These are phyloP conservation scores for Linderniella brevidens DNA, from an alignment of 257 asterid genomes.

Conservation along the genomic window DNA sequence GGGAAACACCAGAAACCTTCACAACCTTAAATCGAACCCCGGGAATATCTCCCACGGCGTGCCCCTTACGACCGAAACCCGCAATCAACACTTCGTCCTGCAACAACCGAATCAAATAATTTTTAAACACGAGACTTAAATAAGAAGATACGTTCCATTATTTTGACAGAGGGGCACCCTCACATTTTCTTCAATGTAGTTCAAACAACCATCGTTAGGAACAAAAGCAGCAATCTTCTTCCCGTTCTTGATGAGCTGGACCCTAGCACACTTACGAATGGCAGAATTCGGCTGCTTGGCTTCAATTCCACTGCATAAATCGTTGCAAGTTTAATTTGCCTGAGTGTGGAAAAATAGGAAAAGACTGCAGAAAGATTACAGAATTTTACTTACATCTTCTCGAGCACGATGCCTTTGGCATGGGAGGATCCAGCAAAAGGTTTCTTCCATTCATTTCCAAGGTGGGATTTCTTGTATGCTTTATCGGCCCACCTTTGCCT, in stretches of 20 bases:
- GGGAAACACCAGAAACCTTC: slow-evolving; percentile 77
- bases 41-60: slow-evolving; percentile 80
- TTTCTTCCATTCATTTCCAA: slow-evolving; percentile 73
- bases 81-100: slow-evolving; percentile 83
- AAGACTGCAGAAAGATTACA: background rate
- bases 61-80: slow-evolving; percentile 80
- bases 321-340: no score
- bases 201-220: slow-evolving; percentile 72
- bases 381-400: slow-evolving; percentile 49
- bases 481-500: slow-evolving; percentile 73
- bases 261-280: slow-evolving; percentile 67
- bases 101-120: background rate
- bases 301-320: slow-evolving; percentile 45
- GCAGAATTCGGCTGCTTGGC: slow-evolving; percentile 88
- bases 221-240: slow-evolving; percentile 78
- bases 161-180: no score
- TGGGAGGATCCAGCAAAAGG: slow-evolving; percentile 81
- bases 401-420: slow-evolving; percentile 72
- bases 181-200: slow-evolving; percentile 72
- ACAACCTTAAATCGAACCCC: slow-evolving; percentile 80
- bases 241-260: slow-evolving; percentile 69
- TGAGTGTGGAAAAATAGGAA: background rate
- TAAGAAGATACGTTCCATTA: no score
- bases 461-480: slow-evolving; percentile 65
- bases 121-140: background rate